Conservation (phyloP, 768 basidiomycete genomes). For the Lentinula sp. region DNA sequence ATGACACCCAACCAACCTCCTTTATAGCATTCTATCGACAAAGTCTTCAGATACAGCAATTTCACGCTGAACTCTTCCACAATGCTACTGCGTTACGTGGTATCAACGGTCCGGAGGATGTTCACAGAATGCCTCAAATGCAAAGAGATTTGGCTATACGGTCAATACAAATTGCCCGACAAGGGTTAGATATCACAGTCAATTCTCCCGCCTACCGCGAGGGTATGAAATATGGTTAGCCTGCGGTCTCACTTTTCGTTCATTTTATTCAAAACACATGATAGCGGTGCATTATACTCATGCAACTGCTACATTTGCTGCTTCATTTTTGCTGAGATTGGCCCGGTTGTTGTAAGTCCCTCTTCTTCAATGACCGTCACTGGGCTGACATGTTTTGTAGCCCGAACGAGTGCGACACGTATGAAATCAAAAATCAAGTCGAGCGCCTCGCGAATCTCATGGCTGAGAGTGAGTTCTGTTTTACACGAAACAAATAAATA, state of each 20-base stretch:
- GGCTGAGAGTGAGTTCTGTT: conserved; percentile 57
- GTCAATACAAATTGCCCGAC: conserved; percentile 77
- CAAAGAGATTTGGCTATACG: conserved; percentile 77
- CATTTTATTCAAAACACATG: background rate
- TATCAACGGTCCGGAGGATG: conserved; percentile 82
- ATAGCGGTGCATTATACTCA: conserved; percentile 88
- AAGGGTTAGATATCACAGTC: conserved; percentile 80
- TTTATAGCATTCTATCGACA: conserved; percentile 76
- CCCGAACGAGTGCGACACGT: conserved; percentile 77
- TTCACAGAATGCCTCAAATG: conserved; percentile 70
- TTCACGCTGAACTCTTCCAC: conserved; percentile 83
- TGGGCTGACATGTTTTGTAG: conserved; percentile 26
- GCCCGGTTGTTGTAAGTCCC: conserved; percentile 76
- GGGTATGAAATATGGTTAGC: conserved; percentile 85
- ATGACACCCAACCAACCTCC: background rate
- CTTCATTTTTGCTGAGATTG: conserved; percentile 82
- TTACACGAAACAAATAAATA: background rate
- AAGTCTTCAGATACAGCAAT: conserved; percentile 80
- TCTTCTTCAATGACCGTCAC: background rate
- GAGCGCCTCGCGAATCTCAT: conserved; percentile 73
- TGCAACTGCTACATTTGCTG: conserved; percentile 90
- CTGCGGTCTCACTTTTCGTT: background rate
- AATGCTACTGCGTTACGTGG: conserved; percentile 79
- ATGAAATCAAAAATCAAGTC: conserved; percentile 68
- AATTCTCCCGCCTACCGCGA: conserved; percentile 80